A percentile compares a stretch with the other conserved stretches of the same genome.
Evolutionary conservation across 2,329 filamentous ascomycete species (phyloP).

Genomic region (Aschersonia sp.): DNA sequence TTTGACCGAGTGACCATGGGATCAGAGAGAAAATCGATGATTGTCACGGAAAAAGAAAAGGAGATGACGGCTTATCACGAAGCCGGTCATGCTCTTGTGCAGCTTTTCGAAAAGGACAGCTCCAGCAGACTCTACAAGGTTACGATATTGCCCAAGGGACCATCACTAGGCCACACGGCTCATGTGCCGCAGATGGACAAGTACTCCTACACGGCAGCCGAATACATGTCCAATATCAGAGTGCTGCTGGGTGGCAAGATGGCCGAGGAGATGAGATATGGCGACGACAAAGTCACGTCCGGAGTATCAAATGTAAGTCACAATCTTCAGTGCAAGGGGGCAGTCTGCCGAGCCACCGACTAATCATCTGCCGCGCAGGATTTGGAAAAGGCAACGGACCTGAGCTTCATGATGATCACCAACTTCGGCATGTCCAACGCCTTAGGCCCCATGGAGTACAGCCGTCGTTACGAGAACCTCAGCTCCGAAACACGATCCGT

Average conservation of each 20-base stretch:
- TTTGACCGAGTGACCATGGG: slow-evolving; percentile 98
- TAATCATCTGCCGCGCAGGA: slow-evolving; percentile 37
- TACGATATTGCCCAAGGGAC: slow-evolving; percentile 85
- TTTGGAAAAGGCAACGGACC: slow-evolving; percentile 64
- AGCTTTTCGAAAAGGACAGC: slow-evolving; percentile 60
- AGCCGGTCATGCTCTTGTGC: slow-evolving; percentile 85
- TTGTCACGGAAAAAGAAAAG: slow-evolving; percentile 89
- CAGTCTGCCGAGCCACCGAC: neutral
- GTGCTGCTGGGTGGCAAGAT: slow-evolving; percentile 76
- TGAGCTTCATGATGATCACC: slow-evolving; percentile 81
- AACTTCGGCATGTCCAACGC: slow-evolving; percentile 77
- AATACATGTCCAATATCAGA: slow-evolving; percentile 70
- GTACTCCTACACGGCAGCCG: slow-evolving; percentile 72
- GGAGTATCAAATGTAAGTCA: slow-evolving; percentile 62
- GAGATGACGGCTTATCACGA: slow-evolving; percentile 93
- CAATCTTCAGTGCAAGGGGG: too few relatives aligned
- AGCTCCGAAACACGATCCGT: slow-evolving; percentile 75
- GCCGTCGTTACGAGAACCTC: slow-evolving; percentile 63
- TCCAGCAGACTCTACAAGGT: slow-evolving; percentile 85
- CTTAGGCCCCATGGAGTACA: slow-evolving; percentile 82
- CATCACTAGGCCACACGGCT: slow-evolving; percentile 73
- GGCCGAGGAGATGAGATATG: slow-evolving; percentile 83
- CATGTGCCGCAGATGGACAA: slow-evolving; percentile 86
- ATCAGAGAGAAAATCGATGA: slow-evolving; percentile 75
- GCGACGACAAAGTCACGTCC: slow-evolving; percentile 79